phyloP scores from a whole-genome alignment of 2,329 filamentous ascomycete species.

The Pseudopithomyces chartarum region DNA sequence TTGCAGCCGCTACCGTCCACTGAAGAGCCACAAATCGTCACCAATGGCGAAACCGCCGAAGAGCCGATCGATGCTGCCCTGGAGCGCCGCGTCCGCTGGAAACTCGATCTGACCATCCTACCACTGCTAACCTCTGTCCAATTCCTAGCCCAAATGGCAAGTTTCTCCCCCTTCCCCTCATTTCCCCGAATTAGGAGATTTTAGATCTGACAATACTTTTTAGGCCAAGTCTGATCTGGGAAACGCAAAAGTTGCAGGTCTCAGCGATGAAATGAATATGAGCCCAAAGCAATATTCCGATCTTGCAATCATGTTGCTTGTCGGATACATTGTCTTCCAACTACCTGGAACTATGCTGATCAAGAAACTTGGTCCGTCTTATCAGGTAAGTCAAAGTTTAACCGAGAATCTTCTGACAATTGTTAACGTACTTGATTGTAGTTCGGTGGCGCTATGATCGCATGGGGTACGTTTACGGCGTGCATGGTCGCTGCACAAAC shows the following conservation, averaged over 20 bases:
- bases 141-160: background rate
- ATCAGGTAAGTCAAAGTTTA: background rate
- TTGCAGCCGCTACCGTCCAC: background rate
- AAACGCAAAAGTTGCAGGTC: background rate
- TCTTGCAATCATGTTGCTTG: background rate
- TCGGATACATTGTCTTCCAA: background rate
- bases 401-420: background rate
- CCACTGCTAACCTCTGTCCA: background rate
- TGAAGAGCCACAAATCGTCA: background rate
- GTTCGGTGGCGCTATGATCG: background rate
- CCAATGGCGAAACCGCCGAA: background rate
- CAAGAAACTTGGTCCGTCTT: background rate
- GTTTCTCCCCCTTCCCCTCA: too few relatives aligned
- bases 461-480: background rate
- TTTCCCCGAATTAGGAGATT: background rate
- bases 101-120: conserved; percentile 1
- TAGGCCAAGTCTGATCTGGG: background rate
- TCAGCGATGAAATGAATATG: background rate
- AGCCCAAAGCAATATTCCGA: background rate
- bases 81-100: background rate
- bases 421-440: background rate
- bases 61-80: background rate
- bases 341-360: background rate
- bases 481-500: background rate
- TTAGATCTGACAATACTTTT: too few relatives aligned